Base-by-base conservation (phyloP, 305 asterid species). In the Ilex paraguariensis region DNA sequence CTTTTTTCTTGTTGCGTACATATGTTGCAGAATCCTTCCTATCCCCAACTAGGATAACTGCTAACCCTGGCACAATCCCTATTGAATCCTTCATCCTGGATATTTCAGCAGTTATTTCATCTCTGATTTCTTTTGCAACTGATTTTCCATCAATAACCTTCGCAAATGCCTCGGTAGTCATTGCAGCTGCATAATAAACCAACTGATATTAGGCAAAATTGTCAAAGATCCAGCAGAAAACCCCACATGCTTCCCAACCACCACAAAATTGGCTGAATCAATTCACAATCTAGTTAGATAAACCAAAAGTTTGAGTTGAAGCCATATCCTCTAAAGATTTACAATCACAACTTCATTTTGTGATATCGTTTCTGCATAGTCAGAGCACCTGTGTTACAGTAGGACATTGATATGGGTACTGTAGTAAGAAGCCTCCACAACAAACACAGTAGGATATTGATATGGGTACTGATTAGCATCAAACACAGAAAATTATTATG, bases 11-110 rank as follows among this genome's bases (percentile, higher is more conserved):
- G 81, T 83, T 93, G 67, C 95, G 95, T 7, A 93, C 97, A 54
- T 90, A 93, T 57, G 95, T 86, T 32, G 96, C 92, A 49, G 99
- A 90, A 71, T 93, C 99, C 72, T 87, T 87, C 84, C 99, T 84
- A 61, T 84, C 99, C 36, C 99, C 96, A 58, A 87, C 96, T 60
- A 93, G 84, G 69, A 93, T 82, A 32, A 93, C 99, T 3, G 99
- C 97, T 62, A 93, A 79, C 59, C 99, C 97, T 59, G 99, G 99
- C 62, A 81, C 86, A 68, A 82, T 62, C 50, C 95, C 96, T 7
- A 66, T 84, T 32, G 85, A 74, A 71, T 84, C 92, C 74, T 93
- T 93, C 99, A 93, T 90, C 76, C 80, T 84, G 7, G 72, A 69
- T 67, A 90, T 79, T 70, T 90, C 95, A 31, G 73, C 74, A 68